Base-by-base conservation (phyloP, 2,329 filamentous ascomycete species). In the Penicillium sp. region DNA sequence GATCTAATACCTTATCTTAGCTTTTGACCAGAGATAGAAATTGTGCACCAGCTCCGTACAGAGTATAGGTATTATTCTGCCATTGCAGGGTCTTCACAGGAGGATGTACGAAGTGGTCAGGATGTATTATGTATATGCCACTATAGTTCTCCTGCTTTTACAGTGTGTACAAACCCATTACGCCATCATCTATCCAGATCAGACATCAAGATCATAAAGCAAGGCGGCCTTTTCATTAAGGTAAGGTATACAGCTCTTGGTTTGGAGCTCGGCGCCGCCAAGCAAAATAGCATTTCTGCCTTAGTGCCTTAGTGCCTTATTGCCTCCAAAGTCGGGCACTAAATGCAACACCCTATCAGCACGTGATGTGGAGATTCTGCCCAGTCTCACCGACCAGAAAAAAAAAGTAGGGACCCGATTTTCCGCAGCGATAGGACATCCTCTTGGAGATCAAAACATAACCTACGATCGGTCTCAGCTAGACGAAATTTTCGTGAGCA, bases 291-390 rank as follows among this genome's bases (percentile, higher is more conserved):
- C 25, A 1, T 31, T 31, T 2, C 6, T 35, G 17, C 47, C 47
- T 49, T 20, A 14, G 1, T 35, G 17, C 47, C 47, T 49, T 20
- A 14, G 1, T 35, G 47, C 28, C 47, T 48, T 34, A 48, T 7
- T 28, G 39, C 11, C 39, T 42, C 20, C 39, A 42, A 20, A 7
- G 12, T 20, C 20, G 25, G 67, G 64, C 68, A 59, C 0, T 1
- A 31, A 55, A 63, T 1, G 15, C 25, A 28, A 25, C 14, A 39
- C 38, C 28, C 67, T 72, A 72, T 73, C 69, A 67, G 20, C 71
- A 73, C 70, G 71, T 73, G 70, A 73, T 67, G 61, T 65, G 67
- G 65, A 71, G 63, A 61, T 68, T 71, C 61, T 64, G 65, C 68
- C 67, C 39, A 51, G 5, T 54, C 51, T 69, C 59, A 68, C 67